Evolutionary conservation across 257 asterid genomes (phyloP), one percentile per base, ranked within the genome.

Genomic region (Nicotiana attenuata): DNA sequence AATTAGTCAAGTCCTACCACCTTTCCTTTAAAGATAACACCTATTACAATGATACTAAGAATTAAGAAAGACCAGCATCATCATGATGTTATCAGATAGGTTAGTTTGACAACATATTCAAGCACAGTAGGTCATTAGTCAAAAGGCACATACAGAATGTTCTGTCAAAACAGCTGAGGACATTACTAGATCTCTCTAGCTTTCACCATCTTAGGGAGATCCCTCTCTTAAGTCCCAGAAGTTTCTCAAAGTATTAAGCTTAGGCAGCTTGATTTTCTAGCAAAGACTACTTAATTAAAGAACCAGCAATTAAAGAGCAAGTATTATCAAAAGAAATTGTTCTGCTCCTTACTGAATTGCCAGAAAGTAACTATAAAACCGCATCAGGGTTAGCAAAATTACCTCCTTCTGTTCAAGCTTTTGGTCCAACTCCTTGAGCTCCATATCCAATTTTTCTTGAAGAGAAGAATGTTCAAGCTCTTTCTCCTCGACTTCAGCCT

Each of bases 361-460:
- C 78, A 73, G 26, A 73, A 22, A 73, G 60, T 73, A 22, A n/a
- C 15, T 13, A 22, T 26, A 47, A 57, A 31, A 26, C 52, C 24
- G 68, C 65, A 65, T 31, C 45, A 35, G 8, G 28, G 29, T 50
- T 69, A 8, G 9, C 15, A 3, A 29, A 77, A 47, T 52, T 91
- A 96, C 99, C 98, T 96, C 98, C 85, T 96, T 96, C 82, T 94
- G 90, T 86, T 90, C 98, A 85, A 96, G 98, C 83, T 81, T 92
- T 87, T 92, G 85, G 90, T 96, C 97, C 88, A 96, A 82, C 84
- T 96, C 99, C 86, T 93, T 91, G 71, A 96, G 93, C 89, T 96
- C 99, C 85, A 60, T 82, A 80, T 96, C 99, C 87, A 96, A 66
- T 82, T 86, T 87, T 87, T 96, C 97, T 89, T 96, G 98, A 83